A percentile compares a stretch with the other conserved stretches of the same genome.
Evolutionary conservation across 805 yeast species (phyloP).

Genomic region (Metschnikowia cerradonensis): DNA sequence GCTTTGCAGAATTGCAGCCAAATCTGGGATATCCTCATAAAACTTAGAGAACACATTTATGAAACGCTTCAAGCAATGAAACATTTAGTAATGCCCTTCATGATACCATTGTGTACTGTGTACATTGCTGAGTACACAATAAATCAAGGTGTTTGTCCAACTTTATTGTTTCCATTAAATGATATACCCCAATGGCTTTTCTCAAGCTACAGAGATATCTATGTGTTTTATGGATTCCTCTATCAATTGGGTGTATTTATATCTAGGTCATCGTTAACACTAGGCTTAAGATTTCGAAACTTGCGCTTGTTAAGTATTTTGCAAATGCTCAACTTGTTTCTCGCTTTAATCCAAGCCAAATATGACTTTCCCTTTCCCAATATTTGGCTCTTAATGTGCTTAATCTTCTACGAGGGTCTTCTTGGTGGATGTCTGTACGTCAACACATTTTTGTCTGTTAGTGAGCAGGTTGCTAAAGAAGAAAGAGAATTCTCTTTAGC

Average conservation of each 20-base stretch:
- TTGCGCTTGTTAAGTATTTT: constrained; percentile 61
- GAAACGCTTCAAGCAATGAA: constrained; percentile 24
- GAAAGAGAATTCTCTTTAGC: constrained; percentile 65
- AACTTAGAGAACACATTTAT: background rate
- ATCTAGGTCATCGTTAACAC: constrained; percentile 76
- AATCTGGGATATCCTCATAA: background rate
- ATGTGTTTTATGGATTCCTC: constrained; percentile 84
- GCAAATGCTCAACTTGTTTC: constrained; percentile 59
- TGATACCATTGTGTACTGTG: constrained; percentile 81
- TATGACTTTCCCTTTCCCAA: constrained; percentile 51
- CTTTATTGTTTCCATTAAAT: constrained; percentile 71
- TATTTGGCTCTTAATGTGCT: constrained; percentile 56
- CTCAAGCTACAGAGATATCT: constrained; percentile 69
- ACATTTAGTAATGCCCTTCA: constrained; percentile 57
- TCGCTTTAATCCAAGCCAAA: constrained; percentile 64
- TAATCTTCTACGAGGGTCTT: constrained; percentile 83
- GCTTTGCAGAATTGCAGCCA: background rate
- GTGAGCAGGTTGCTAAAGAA: constrained; percentile 48
- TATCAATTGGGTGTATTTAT: constrained; percentile 92
- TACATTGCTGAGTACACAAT: constrained; percentile 84
- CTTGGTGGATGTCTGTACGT: constrained; percentile 90
- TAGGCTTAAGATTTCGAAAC: constrained; percentile 52
- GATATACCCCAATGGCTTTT: constrained; percentile 59
- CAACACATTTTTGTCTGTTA: constrained; percentile 77
- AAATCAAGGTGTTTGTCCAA: constrained; percentile 90